These are phyloP conservation scores for Phialocephala subalpina DNA, from an alignment of 2,329 filamentous ascomycete species.

Conservation along the genomic window DNA sequence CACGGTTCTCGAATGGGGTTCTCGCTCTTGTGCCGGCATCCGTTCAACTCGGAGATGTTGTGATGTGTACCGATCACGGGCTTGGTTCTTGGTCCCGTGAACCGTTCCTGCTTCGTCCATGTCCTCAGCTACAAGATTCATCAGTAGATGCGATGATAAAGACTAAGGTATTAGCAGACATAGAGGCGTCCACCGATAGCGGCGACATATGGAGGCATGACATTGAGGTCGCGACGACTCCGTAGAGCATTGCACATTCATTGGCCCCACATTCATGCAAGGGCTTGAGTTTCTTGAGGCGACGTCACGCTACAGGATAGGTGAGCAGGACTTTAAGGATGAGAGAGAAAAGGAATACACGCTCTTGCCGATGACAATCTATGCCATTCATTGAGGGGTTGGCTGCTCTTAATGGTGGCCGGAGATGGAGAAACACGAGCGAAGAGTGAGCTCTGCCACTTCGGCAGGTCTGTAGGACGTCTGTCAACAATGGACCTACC, in stretches of 20 bases:
- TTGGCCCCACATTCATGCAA: neutral
- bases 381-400: neutral
- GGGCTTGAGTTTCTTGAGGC: neutral
- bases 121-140: neutral
- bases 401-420: neutral
- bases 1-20: neutral
- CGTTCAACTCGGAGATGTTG: neutral
- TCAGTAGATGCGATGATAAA: neutral
- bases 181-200: neutral
- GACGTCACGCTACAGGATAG: neutral
- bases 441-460: too few relatives aligned
- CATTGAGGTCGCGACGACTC: neutral
- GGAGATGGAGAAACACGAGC: too few relatives aligned
- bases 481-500: too few relatives aligned
- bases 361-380: neutral
- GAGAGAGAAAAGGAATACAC: neutral
- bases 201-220: neutral
- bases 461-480: too few relatives aligned
- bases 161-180: neutral
- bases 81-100: neutral
- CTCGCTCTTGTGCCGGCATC: slow-evolving; percentile 3
- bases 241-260: neutral
- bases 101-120: neutral
- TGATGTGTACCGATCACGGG: too few relatives aligned
- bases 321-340: neutral